Conservation (phyloP, 352 stramenopile genomes). For the Phytophthora sansomeana region DNA sequence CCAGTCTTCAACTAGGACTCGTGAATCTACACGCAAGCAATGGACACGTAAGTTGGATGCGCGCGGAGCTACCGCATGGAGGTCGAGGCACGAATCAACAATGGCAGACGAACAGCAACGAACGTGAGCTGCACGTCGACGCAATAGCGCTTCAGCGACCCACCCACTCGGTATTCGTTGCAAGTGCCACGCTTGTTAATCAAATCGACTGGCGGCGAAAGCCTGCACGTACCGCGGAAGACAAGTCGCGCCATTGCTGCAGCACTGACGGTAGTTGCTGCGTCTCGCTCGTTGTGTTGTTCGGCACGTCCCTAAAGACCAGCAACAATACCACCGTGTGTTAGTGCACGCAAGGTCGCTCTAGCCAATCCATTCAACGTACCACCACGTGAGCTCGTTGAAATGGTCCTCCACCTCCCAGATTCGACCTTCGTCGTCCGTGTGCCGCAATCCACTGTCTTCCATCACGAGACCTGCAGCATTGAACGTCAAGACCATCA, state of each 20-base stretch:
- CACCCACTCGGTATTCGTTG: not conserved
- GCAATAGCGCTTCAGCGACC: constrained; percentile 4
- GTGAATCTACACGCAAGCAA: constrained; percentile 34
- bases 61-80: constrained; percentile 7
- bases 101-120: not conserved
- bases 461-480: constrained; percentile 66
- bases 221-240: constrained; percentile 58
- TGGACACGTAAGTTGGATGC: not conserved
- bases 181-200: too few species aligned
- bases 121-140: not conserved
- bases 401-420: constrained; percentile 87
- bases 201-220: not conserved
- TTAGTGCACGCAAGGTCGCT: not conserved
- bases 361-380: constrained; percentile 9
- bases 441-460: constrained; percentile 62
- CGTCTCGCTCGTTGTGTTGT: constrained; percentile 58
- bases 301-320: constrained; percentile 57
- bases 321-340: not conserved
- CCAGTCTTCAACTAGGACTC: constrained; percentile 15
- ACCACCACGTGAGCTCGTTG: constrained; percentile 75
- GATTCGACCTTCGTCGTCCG: constrained; percentile 67
- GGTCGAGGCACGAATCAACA: constrained; percentile 10
- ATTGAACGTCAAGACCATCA: constrained; percentile 7
- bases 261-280: constrained; percentile 60
- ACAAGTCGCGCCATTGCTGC: constrained; percentile 61